Evolutionary conservation across 2,329 filamentous ascomycete genomes (phyloP).

Genomic region (Ascosphaera apis): DNA sequence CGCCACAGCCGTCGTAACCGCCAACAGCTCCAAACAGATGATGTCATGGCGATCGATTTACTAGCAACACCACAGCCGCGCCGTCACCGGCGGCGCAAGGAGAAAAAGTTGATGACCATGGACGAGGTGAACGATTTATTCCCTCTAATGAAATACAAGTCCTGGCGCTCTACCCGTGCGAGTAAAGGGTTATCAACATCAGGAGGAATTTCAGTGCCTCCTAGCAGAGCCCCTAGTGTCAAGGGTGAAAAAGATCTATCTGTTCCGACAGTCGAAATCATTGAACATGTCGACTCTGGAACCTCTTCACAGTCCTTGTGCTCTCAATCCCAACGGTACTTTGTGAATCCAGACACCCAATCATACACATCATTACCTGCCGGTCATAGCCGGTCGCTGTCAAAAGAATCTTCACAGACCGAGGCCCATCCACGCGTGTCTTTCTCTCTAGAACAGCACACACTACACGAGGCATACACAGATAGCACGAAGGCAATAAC

Average conservation of each 20-base stretch:
- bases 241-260: neutral
- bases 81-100: constrained; percentile 63
- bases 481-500: neutral
- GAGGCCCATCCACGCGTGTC: neutral
- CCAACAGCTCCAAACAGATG: constrained; percentile 36
- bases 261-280: neutral
- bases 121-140: constrained; percentile 98
- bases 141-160: constrained; percentile 88
- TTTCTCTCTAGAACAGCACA: neutral
- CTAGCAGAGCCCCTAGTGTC: constrained; percentile 8
- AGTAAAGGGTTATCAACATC: constrained; percentile 61
- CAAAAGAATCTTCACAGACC: neutral
- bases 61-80: constrained; percentile 49
- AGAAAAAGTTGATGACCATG: constrained; percentile 98
- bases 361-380: neutral
- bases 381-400: neutral
- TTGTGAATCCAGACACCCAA: no score
- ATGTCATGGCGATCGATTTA: constrained; percentile 39
- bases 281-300: neutral
- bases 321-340: no score
- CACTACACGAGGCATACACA: neutral
- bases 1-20: constrained; percentile 90
- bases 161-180: constrained; percentile 67
- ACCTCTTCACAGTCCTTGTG: neutral
- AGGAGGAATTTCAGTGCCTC: constrained; percentile 57